phyloP scores from a whole-genome alignment of 2,329 filamentous ascomycete genomes.

The Ophiobolus disseminans region DNA sequence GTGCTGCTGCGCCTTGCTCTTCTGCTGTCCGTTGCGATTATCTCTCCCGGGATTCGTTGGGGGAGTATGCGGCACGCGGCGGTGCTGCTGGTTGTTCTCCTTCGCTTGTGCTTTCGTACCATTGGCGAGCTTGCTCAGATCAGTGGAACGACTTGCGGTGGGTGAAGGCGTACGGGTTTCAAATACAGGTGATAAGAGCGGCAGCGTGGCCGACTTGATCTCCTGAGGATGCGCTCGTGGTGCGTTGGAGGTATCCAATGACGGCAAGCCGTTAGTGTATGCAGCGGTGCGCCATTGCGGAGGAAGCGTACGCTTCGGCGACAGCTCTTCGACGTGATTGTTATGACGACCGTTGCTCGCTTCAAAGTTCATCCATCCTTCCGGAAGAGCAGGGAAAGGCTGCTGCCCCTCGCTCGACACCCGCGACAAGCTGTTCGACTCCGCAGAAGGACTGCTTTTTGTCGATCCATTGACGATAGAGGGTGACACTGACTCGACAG shows the following conservation, averaged over 20 bases:
- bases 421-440: conserved; percentile 29
- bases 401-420: conserved; percentile 35
- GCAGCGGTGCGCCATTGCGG: conserved; percentile 40
- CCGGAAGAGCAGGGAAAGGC: conserved; percentile 33
- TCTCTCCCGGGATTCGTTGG: conserved; percentile 32
- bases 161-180: conserved; percentile 77
- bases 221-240: conserved; percentile 48
- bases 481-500: conserved; percentile 22
- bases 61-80: conserved; percentile 36
- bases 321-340: conserved; percentile 34
- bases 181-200: conserved; percentile 73
- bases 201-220: conserved; percentile 50
- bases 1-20: conserved; percentile 21
- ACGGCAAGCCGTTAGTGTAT: conserved; percentile 39
- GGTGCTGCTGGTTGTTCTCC: conserved; percentile 34
- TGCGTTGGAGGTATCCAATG: conserved; percentile 54
- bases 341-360: conserved; percentile 28
- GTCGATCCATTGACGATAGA: conserved; percentile 37
- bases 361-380: conserved; percentile 39
- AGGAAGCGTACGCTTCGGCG: conserved; percentile 37
- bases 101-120: conserved; percentile 38
- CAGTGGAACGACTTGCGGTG: conserved; percentile 58
- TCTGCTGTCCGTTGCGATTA: conserved; percentile 33
- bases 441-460: conserved; percentile 21
- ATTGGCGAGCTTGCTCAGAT: conserved; percentile 37